These are phyloP conservation scores for Ceratorhiza oryzae-sativae DNA, from an alignment of 1,284 basidiomycete genomes.

Conservation along the genomic window DNA sequence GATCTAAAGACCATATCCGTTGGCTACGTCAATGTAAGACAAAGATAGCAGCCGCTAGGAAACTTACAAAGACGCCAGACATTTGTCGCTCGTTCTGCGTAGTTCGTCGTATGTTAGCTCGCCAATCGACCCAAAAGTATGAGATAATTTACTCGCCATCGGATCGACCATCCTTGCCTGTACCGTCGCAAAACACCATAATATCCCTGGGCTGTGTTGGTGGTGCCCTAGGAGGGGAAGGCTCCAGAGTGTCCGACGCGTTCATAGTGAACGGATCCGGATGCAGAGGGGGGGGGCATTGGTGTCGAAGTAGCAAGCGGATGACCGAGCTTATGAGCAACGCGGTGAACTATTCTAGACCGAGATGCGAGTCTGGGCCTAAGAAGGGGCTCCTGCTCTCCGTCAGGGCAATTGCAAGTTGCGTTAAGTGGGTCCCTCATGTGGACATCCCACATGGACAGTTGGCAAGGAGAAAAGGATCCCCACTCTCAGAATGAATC, in stretches of 20 bases:
- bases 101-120: not conserved
- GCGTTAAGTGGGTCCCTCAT: not conserved
- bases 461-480: not conserved
- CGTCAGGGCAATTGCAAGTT: not conserved
- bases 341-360: not conserved
- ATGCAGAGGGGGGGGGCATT: not conserved
- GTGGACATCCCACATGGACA: not conserved
- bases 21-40: not conserved
- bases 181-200: conserved; percentile 26
- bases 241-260: not conserved
- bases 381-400: not conserved
- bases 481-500: not conserved
- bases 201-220: conserved; percentile 8
- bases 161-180: conserved; percentile 13
- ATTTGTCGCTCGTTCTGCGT: not conserved
- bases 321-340: not conserved
- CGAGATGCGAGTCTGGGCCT: not conserved
- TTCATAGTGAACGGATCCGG: not conserved
- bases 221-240: not conserved
- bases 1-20: not conserved
- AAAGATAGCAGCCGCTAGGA: not conserved
- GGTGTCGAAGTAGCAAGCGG: not conserved
- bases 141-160: not conserved
- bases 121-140: not conserved
- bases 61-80: conserved; percentile 25